Percentiles rank a stretch among this genome's conserved stretches.
These are phyloP conservation scores for Globisporangium orthogonon DNA, from an alignment of 352 stramenopile species.

Conservation along the genomic window DNA sequence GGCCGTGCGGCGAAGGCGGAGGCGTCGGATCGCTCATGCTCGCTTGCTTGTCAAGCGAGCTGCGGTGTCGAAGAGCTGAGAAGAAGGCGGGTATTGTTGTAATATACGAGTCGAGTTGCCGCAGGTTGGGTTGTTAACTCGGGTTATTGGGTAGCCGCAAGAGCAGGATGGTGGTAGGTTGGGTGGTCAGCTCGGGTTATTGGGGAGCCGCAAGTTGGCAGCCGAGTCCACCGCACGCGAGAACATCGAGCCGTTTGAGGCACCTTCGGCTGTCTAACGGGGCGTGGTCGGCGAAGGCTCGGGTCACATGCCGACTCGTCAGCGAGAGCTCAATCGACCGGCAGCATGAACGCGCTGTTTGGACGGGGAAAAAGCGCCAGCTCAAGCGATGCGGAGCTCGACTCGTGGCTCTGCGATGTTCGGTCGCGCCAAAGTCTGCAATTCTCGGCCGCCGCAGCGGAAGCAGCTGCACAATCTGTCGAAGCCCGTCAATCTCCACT, in stretches of 20 bases:
- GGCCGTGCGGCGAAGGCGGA: too few relatives aligned
- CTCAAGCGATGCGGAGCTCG: slow-evolving; percentile 3
- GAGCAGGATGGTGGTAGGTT: too few relatives aligned
- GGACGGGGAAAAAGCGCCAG: neutral
- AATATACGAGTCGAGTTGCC: too few relatives aligned
- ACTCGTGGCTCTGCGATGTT: slow-evolving; percentile 8
- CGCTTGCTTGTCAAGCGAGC: neutral
- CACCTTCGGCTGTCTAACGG: neutral
- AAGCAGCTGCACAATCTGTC: neutral
- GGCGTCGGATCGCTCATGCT: neutral
- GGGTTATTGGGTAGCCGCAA: too few relatives aligned
- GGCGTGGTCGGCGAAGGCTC: too few relatives aligned
- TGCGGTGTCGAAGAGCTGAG: too few relatives aligned
- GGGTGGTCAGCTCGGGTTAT: too few relatives aligned
- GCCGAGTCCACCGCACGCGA: too few relatives aligned
- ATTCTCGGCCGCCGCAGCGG: neutral
- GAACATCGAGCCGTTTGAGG: too few relatives aligned
- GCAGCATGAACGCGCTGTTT: neutral
- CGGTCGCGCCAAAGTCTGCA: neutral
- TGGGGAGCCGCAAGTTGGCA: too few relatives aligned
- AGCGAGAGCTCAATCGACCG: neutral
- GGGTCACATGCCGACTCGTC: neutral
- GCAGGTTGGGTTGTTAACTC: too few relatives aligned
- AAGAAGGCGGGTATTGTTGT: too few relatives aligned
- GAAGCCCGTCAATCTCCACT: neutral